A percentile compares a stretch with the other conserved stretches of the same genome.
phyloP scores from a whole-genome alignment of 2,329 filamentous ascomycete species.

The Aspergillus fijiensis region DNA sequence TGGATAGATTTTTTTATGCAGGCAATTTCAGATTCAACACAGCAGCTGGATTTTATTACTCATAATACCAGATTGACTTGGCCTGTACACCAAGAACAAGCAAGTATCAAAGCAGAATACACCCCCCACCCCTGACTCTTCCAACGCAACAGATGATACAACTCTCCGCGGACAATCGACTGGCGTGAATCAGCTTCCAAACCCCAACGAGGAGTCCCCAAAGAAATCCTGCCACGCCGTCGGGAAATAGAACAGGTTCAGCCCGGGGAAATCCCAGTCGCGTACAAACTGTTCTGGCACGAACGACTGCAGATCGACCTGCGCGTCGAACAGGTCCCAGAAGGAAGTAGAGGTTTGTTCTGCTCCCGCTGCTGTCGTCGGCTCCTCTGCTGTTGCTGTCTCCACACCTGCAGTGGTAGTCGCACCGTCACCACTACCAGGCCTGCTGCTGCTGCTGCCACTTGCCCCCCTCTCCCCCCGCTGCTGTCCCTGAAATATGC shows the following conservation, averaged over 20 bases:
- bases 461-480: not conserved
- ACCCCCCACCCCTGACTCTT: too few species aligned
- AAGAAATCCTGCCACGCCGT: slow-evolving; percentile 51
- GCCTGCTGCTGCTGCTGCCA: not conserved
- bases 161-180: too few species aligned
- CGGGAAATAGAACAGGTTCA: slow-evolving; percentile 53
- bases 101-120: too few species aligned
- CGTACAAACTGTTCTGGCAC: slow-evolving; percentile 57
- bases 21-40: too few species aligned
- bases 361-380: slow-evolving; percentile 11
- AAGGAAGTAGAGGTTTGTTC: slow-evolving; percentile 21
- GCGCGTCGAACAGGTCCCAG: slow-evolving; percentile 39
- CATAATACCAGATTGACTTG: too few species aligned
- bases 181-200: slow-evolving; percentile 6
- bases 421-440: too few species aligned
- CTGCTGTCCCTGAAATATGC: slow-evolving; percentile 42
- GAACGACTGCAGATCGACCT: slow-evolving; percentile 54
- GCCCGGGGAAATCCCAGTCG: slow-evolving; percentile 59
- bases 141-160: too few species aligned
- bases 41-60: too few species aligned
- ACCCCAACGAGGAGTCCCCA: slow-evolving; percentile 42
- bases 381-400: not conserved
- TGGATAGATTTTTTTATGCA: too few species aligned
- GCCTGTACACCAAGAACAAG: too few species aligned
- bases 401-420: not conserved